Evolutionary conservation across 805 yeast species (phyloP), one percentile per base, ranked within the genome.

Genomic region (Hanseniaspora guilliermondii): DNA sequence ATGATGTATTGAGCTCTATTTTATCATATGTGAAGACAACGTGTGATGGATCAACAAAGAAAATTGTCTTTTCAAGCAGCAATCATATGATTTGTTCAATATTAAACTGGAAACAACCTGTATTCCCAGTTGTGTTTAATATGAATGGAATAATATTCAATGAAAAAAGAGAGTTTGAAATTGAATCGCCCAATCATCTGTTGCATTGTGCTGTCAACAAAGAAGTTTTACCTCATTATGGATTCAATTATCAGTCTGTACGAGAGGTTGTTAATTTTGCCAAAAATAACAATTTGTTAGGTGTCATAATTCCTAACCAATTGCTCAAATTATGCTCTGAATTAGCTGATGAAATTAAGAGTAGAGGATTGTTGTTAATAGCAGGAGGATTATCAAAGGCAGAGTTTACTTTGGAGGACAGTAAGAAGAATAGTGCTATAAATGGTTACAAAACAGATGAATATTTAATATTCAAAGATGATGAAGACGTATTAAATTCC

Each of bases 71-170:
- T 67, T 79, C 95, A 12, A 87, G 96, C 0, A 78, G 85, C 55
- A 87, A 88, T 67, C 85, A 96, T 35, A 78, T 81, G 46, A 87
- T 88, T n/a, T 93, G 97, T 68, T 87, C 95, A 11, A 85, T 87
- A 46, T 70, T 93, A 61, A 93, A 93, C 68, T 93, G 98, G 98
- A 93, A 93, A 68, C 98, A 93, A 69, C 97, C 98, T 14, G 91
- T 91, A 66, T 93, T 84, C 69, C 97, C 98, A 0, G 97, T 93
- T 0, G 81, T 93, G 59, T 85, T 86, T 69, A 79, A 82, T 55
- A 78, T 89, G 76, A 82, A 80, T 60, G 86, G 87, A n/a, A 70
- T 82, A 11, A 70, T 74, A 12, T 56, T 60, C 36, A 50, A 44
- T 2, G 53, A 56, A 16, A 55, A 53, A 22, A 56, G 56, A 16